These are phyloP conservation scores for Neofusicoccum cordaticola DNA, from an alignment of 2,329 filamentous ascomycete genomes.

Conservation along the genomic window DNA sequence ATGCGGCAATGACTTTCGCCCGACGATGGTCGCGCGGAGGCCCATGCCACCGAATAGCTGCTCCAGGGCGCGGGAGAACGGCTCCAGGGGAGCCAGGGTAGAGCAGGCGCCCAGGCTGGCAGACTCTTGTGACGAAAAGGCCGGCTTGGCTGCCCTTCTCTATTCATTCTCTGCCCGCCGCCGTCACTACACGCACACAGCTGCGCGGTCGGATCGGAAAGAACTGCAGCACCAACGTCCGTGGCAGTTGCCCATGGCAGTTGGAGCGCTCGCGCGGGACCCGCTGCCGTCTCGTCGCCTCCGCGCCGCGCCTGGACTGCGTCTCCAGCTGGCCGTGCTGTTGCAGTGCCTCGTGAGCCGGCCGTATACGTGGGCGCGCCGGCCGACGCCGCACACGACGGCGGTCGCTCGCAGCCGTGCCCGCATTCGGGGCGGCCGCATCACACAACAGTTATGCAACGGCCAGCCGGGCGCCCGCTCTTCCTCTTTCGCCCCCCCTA, in stretches of 20 bases:
- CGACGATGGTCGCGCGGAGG: neutral
- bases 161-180: neutral
- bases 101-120: neutral
- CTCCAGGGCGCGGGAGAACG: neutral
- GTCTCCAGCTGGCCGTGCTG: no score
- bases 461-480: neutral
- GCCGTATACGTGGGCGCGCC: neutral
- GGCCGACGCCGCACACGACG: neutral
- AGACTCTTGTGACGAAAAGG: neutral
- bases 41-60: constrained; percentile 1
- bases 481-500: no score
- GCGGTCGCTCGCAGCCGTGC: neutral
- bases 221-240: neutral
- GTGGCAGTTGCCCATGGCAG: neutral
- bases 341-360: no score
- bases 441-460: neutral
- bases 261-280: no score
- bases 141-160: neutral
- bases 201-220: neutral
- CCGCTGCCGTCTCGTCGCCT: no score
- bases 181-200: neutral
- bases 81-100: neutral
- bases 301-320: no score
- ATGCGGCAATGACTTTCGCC: neutral
- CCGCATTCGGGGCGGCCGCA: neutral